Conservation (phyloP, 305 asterid species). For the Fraxinus velutina region DNA sequence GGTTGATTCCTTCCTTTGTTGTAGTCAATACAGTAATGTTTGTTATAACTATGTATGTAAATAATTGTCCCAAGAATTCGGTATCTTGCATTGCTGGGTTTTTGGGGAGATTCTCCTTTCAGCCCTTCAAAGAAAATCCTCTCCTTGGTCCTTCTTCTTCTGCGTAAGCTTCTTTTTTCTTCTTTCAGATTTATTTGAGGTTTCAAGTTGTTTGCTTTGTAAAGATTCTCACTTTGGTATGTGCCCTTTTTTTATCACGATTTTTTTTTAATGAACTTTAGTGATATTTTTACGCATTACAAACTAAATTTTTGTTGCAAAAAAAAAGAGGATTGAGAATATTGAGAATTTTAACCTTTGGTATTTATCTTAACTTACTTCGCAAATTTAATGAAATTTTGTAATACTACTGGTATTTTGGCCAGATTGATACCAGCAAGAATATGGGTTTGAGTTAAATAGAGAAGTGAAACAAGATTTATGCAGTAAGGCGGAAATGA, state of each 20-base stretch:
- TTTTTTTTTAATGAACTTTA: neutral
- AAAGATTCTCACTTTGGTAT: neutral
- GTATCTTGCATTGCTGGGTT: constrained; percentile 56
- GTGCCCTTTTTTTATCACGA: neutral
- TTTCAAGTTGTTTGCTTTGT: neutral
- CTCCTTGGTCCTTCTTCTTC: constrained; percentile 73
- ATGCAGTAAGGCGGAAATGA: neutral
- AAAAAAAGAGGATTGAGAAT: neutral
- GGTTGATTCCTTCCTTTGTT: constrained; percentile 61
- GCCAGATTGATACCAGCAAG: neutral
- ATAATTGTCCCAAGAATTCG: constrained; percentile 57
- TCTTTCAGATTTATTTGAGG: neutral
- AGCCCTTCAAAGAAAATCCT: constrained; percentile 64
- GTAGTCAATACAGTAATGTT: constrained; percentile 67
- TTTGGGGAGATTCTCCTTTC: constrained; percentile 64
- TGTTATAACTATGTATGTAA: constrained; percentile 55
- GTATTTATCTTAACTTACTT: neutral
- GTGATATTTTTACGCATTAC: neutral
- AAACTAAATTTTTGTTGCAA: neutral
- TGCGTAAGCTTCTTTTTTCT: constrained; percentile 34
- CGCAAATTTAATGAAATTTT: neutral
- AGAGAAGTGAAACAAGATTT: neutral
- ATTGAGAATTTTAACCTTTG: neutral
- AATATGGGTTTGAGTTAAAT: neutral
- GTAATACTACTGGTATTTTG: neutral